Evolutionary conservation across 2,329 filamentous ascomycete species (phyloP), one percentile per base, ranked within the genome.

Genomic region (Colletotrichum caudatum): DNA sequence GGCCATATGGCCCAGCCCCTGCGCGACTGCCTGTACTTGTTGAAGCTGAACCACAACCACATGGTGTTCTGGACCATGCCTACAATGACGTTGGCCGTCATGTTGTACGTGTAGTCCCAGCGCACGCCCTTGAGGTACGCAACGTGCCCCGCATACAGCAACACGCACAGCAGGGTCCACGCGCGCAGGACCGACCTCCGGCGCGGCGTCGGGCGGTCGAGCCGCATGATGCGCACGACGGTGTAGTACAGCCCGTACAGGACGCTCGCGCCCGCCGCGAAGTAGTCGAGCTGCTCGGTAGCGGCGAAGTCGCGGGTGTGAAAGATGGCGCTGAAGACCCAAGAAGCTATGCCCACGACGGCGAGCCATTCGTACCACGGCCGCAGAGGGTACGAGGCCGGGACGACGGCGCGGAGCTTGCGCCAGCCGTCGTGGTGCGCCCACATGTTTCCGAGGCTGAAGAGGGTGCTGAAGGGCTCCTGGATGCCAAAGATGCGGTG

Each of bases 41-140:
- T 84, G 76, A 93, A 89, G 79, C 93, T 95, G 82, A 97, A 98
- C 81, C 89, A 92, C 54, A 87, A 93, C 96, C 96, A 98, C 69
- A 98, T 83, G 5, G 91, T 64, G 77, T 98, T 97, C 78, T 94
- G 92, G 5, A 95, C 81, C 51, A 94, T 85, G 4, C 96, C 96
- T 14, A 93, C 89, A 3, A 88, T 90, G 26, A 99, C 93, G 78
- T 98, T 99, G 63, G 95, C 96, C 1, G 92, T 90, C 94, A 99
- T 98, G 80, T 99, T 99, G 84, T 99, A 99, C 6, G 92, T 93
- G 80, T 99, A 99, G 81, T 98, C 93, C 93, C 96, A 99, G 23
- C 87, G 85, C 85, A 95, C 93, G 76, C 94, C 89, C 78, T 92
- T 94, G 66, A 99, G 86, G 80, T 97, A 99, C 57, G 85, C 88